Evolutionary conservation across 805 yeast species (phyloP), one percentile per base, ranked within the genome.

Genomic region (Ogataea degrootiae): DNA sequence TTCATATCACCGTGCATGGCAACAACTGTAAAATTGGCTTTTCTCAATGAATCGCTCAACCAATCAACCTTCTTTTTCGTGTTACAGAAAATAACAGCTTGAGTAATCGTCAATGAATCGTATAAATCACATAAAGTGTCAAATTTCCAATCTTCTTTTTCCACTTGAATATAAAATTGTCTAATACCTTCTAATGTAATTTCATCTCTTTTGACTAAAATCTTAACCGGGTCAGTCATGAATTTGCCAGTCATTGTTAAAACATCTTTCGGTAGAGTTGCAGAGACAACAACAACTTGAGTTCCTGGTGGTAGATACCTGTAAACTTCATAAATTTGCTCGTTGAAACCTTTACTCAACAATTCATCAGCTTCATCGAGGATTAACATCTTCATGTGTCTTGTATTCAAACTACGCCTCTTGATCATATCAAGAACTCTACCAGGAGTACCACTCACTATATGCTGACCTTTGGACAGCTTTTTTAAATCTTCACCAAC

Each of bases 321-420:
- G 80, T 87, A 94, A 55, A 94, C 87, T 68, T 94, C 92, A 76
- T 91, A 88, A 58, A 94, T 92, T 72, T 91, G 97, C 63, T 88
- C 94, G 74, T 88, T 87, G 78, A 92, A 92, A 50, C 99, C 99
- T 52, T 87, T 78, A 42, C 88, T 80, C 68, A 92, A 79, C 83
- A 92, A 79, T 78, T 94, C 98, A 77, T 92, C 99, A 63, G 98
- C 98, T 77, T 92, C 99, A 75, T 92, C 99, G 65, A 94, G 78
- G 66, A 92, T 83, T 73, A 94, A 81, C 95, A 94, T 89, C 77
- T 90, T 89, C 63, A 94, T 77, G 69, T 83, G 78, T 61, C 87
- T 80, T 55, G 96, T 85, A 67, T 75, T 82, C 71, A 94, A 82
- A 72, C 75, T 77, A 63, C 96, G 79, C 69, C 97, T 82, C 72